Evolutionary conservation across 75 land plant species (phyloP).

Genomic region (Larix kaempferi): DNA sequence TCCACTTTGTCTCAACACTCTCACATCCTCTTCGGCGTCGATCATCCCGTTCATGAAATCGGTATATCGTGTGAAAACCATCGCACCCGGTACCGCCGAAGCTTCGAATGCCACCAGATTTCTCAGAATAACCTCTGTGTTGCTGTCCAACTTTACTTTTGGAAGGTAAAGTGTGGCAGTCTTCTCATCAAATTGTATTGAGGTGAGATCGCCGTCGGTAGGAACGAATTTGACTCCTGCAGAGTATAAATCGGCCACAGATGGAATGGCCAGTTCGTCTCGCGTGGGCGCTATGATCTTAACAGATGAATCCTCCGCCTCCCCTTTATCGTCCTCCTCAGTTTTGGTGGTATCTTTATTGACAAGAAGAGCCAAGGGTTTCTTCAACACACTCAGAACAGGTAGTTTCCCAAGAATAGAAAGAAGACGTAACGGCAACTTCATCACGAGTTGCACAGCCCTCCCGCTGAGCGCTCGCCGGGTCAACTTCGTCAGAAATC

Average conservation of each 20-base stretch:
- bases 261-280: background rate
- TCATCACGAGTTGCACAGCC: background rate
- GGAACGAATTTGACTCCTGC: background rate
- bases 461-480: background rate
- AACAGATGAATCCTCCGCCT: background rate
- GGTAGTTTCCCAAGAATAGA: background rate
- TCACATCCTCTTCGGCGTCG: conserved; percentile 7
- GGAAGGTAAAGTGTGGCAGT: conserved; percentile 4
- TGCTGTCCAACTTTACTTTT: background rate
- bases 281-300: background rate
- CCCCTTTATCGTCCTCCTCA: background rate
- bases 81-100: background rate
- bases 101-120: conserved; percentile 10
- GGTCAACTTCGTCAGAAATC: background rate
- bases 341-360: too few species aligned
- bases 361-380: background rate
- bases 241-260: background rate
- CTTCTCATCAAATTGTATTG: background rate
- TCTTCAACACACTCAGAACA: background rate
- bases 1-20: background rate
- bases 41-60: conserved; percentile 13
- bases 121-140: conserved; percentile 4
- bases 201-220: background rate
- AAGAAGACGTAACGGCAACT: background rate
- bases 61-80: background rate